Conservation (phyloP, 2,329 filamentous ascomycete genomes). For the Arthrobotrys sinensis region DNA sequence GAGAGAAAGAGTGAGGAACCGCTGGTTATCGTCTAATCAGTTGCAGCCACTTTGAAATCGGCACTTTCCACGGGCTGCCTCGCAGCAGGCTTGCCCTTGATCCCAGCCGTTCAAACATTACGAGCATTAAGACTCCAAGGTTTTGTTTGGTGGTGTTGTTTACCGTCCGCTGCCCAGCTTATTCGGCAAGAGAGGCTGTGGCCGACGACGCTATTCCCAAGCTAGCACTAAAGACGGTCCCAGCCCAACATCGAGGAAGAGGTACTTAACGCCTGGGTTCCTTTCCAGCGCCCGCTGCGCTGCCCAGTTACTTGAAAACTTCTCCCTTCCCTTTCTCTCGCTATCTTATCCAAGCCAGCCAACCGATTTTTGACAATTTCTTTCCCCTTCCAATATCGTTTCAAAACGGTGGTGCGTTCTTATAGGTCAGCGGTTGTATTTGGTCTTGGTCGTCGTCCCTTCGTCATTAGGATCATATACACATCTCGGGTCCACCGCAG, state of each 20-base stretch:
- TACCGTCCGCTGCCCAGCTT: conserved; percentile 56
- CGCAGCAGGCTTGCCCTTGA: conserved; percentile 27
- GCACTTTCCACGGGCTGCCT: conserved; percentile 35
- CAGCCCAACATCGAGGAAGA: conserved; percentile 58
- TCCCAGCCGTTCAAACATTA: conserved; percentile 44
- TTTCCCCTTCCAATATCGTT: conserved; percentile 41
- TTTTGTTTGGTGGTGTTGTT: conserved; percentile 41
- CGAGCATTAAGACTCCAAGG: conserved; percentile 34
- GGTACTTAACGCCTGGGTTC: conserved; percentile 61
- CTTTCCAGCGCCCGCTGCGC: conserved; percentile 54
- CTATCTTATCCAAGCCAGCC: conserved; percentile 61
- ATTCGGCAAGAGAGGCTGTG: conserved; percentile 62
- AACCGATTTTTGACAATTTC: conserved; percentile 55
- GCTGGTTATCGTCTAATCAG: conserved; percentile 22
- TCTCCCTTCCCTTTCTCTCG: conserved; percentile 52
- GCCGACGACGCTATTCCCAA: conserved; percentile 61
- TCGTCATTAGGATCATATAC: conserved; percentile 34
- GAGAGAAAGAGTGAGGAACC: conserved; percentile 12
- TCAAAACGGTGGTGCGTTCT: conserved; percentile 50
- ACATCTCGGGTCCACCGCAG: conserved; percentile 13
- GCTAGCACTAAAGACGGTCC: conserved; percentile 53
- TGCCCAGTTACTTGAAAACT: conserved; percentile 53
- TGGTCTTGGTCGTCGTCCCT: conserved; percentile 27
- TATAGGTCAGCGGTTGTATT: conserved; percentile 49
- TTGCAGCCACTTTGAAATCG: conserved; percentile 26